Evolutionary conservation across 1,284 basidiomycete species (phyloP), one percentile per base, ranked within the genome.

Genomic region (Laetiporus sulphureus): DNA sequence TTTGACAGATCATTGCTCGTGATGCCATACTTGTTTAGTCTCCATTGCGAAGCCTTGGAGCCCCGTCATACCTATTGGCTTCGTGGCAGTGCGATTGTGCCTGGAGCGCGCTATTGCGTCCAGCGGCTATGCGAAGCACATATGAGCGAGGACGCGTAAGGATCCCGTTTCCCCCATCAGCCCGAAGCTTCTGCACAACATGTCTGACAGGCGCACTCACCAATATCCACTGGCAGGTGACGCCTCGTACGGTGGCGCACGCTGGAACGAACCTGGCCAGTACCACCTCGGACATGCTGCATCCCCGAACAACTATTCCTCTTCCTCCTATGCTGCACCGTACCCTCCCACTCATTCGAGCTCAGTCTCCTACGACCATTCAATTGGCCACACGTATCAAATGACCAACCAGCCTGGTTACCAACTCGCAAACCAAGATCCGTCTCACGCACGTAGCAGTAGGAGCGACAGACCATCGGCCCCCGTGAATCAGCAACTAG

Each of bases 31-130:
- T 54, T 18, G 32, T 50, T 55, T 50, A 53, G 51, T 46, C 29
- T 23, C 31, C 32, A 30, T 21, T 36, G 32, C 22, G 25, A 33
- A 38, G 22, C 24, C 23, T 25, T 42, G 37, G 25, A 41, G 30
- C 40, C 29, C 53, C 49, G 48, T 49, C 30, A 36, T 39, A 43
- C 34, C 48, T 37, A 44, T 47, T 40, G 47, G 36, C 54, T 51
- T 58, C 56, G 58, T 57, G 60, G 60, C 60, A 57, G 57, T 60
- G 56, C 56, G 56, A 56, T 56, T 49, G 60, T 62, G 58, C 60
- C 60, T 62, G 60, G 49, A 30, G 15, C 38, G 33, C 42, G 38
- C 15, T 44, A 39, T 38, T 36, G 41, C 44, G 31, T 36, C 41
- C 44, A 55, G 57, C 56, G 56, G 46, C 52, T 51, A 47, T 49